Base-by-base conservation (phyloP, 495 filamentous ascomycete genomes). In the Penicillium desertorum region DNA sequence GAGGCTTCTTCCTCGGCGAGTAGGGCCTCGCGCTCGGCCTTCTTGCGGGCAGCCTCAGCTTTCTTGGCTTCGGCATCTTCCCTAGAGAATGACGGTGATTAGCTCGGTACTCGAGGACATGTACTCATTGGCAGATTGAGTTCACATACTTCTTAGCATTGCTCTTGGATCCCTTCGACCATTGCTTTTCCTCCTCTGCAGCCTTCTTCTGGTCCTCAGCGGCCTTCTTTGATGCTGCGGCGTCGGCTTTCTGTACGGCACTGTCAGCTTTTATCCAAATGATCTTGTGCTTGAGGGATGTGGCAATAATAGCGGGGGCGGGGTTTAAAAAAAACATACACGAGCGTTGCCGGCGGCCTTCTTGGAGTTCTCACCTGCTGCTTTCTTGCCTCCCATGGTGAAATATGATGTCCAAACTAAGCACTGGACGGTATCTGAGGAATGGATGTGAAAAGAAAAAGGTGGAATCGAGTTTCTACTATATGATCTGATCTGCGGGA, bases 311-410 rank as follows among this genome's bases (percentile, higher is more conserved):
- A 57, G 71, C 57, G 71, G 71, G 71, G 71, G 68, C 61, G 65
- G 67, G 69, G 70, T 62, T 43, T 1, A 39, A 30, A 47, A 16
- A 55, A 61, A 53, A 73, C 75, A 57, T 71, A 78, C 80, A 48
- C 77, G 78, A 63, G 93, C 92, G 65, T 98, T 90, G 62, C 94
- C 95, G 2, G 84, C 83, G 0, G 78, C 92, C 77, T 98, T 98
- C 79, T 96, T 98, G 64, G 83, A 87, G 75, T 87, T 89, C 62
- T 92, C 89, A 14, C 78, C 82, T 20, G 67, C 77, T 54, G 74
- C 78, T 74, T 91, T 95, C 74, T 90, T 90, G 45, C 71, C 71
- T 63, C 57, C 72, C 74, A 77, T 77, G 47, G 57, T 74, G 32
- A 39, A 42, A 14, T 54, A 45, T 43, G 6, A 27, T 16, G 4